Conservation (phyloP, 306 rosid genomes). For the Rubus idaeus region DNA sequence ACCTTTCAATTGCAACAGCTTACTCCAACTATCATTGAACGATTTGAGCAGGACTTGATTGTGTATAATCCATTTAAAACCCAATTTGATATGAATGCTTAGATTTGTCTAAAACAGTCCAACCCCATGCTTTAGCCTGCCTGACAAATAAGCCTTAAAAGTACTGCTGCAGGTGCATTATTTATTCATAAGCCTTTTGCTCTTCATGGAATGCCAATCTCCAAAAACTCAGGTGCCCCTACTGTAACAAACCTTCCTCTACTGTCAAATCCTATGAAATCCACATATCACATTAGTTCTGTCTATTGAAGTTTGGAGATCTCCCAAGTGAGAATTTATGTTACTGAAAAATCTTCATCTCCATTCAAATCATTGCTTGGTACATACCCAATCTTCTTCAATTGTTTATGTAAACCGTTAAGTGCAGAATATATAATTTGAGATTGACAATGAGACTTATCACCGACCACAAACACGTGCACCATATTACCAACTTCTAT, state of each 20-base stretch:
- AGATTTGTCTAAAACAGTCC: neutral
- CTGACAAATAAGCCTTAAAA: neutral
- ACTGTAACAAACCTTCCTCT: neutral
- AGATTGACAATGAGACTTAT: constrained; percentile 33
- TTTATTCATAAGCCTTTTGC: neutral
- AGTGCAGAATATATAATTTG: constrained; percentile 32
- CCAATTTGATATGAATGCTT: neutral
- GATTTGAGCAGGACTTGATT: no score
- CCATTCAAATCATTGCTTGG: constrained; percentile 11
- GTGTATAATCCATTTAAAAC: no score
- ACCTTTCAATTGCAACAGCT: no score
- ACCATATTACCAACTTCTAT: constrained; percentile 44
- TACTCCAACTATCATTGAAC: no score
- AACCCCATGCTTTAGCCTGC: neutral
- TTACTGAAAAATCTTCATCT: constrained; percentile 11
- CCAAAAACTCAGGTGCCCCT: neutral
- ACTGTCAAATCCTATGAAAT: neutral
- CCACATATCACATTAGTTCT: neutral
- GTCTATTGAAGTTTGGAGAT: neutral
- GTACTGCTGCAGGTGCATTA: neutral
- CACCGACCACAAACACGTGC: constrained; percentile 46
- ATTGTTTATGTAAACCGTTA: constrained; percentile 35
- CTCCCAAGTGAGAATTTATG: neutral
- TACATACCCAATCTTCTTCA: constrained; percentile 37
- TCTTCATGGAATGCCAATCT: neutral